Evolutionary conservation across 106 monocot genomes (phyloP).

Genomic region (Gastrodia elata): DNA sequence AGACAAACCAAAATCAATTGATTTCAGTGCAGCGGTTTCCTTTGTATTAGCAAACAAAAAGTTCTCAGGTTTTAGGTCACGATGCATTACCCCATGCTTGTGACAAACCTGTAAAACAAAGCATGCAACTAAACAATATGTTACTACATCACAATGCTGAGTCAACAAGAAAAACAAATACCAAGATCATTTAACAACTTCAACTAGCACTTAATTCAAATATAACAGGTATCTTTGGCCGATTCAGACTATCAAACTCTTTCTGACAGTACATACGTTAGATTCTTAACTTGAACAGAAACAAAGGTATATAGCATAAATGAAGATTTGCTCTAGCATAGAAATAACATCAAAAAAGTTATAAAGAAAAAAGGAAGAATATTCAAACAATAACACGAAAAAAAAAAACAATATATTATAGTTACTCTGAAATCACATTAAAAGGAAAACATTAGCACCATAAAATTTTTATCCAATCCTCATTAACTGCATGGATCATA

Average conservation of each 20-base stretch:
- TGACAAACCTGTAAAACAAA: constrained; percentile 35
- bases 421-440: neutral
- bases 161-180: neutral
- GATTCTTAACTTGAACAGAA: neutral
- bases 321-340: neutral
- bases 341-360: neutral
- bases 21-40: constrained; percentile 39
- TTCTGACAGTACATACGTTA: neutral
- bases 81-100: constrained; percentile 48
- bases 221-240: neutral
- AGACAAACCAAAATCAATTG: constrained; percentile 51
- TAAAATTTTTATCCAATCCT: neutral
- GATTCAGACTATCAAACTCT: neutral
- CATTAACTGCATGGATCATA: neutral
- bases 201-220: neutral
- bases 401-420: neutral
- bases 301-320: neutral
- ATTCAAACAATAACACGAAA: neutral
- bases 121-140: neutral
- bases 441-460: neutral
- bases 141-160: neutral
- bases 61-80: constrained; percentile 53
- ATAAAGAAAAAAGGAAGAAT: neutral
- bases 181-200: neutral
- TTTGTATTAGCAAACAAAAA: constrained; percentile 47